Base-by-base conservation (phyloP, 2,329 filamentous ascomycete species). In the Monosporascus cannonballus region DNA sequence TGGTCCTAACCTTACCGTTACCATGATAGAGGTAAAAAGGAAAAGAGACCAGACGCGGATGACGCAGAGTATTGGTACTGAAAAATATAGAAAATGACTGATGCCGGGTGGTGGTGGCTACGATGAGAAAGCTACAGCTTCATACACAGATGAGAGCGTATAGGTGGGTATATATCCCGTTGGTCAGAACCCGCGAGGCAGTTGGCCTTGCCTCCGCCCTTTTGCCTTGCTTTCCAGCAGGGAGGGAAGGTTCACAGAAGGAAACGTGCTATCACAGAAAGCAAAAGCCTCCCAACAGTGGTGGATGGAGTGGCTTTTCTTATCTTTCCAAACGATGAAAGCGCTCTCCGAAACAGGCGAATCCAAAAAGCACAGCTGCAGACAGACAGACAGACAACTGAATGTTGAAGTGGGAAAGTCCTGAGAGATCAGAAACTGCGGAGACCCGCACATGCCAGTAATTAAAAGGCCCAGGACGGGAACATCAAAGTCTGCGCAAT, bases 1-100 rank as follows among this genome's bases (percentile, higher is more conserved):
- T 59, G 53, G 53, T 59, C 54, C 64, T 63, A 63, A 59, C 55
- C 67, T 68, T 68, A 69, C 67, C 67, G 59, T 67, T 50, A 61
- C 24, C 24, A 51, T 51, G 49, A 59, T 61, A 54, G 53, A 58
- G 56, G 55, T 51, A 57, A 52, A 60, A 46, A 54, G 47, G 46
- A 53, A 50, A 36, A 48, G 41, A 47, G 38, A 30, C 55, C 36
- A 51, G 51, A 18, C 53, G 50, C 61, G 14, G 42, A 27, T 46
- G 24, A 46, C n/a, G 24, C 17, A n/a, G 22, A 6, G 20, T 14
- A 44, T 15, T 34, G 30, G 30, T 14, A 14, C 30, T 14, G 30
- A 20, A 20, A 42, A 24, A 20, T 42, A 42, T 24, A 24, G 18
- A 24, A 42, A 24, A 34, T 14, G 11, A 20, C 38, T 14, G 38